Evolutionary conservation across 108 stramenopile species (phyloP), one percentile per base, ranked within the genome.

Genomic region (Cylindrotheca closterium): DNA sequence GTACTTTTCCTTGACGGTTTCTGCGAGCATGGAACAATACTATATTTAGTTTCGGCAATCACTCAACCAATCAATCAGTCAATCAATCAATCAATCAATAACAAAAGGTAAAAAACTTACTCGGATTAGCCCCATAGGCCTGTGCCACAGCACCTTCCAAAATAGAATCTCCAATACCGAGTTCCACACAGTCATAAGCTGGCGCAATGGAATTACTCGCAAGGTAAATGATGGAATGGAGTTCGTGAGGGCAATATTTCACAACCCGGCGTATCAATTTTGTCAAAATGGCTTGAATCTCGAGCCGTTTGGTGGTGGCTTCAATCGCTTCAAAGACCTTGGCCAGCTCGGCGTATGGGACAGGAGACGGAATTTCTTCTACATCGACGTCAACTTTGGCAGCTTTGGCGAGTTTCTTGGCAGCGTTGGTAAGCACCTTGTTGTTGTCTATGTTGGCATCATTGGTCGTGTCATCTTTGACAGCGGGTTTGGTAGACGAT

Each of bases 101-200:
- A n/a, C n/a, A n/a, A n/a, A n/a, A n/a, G n/a, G n/a, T n/a, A n/a
- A n/a, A n/a, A n/a, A 22, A 64, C 73, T 61, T 63, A 65, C 63
- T 55, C 12, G 78, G 65, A n/a, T 75, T 68, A 33, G 83, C 81
- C 0, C 96, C 96, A 33, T 80, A 84, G 7, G 95, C 93, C 63
- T 96, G 85, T 0, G 74, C 81, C 47, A 99, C 91, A 8, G 98
- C 97, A 78, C 97, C 98, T 52, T 91, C 87, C 25, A 99, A 78
- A 33, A 98, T 80, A 27, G 91, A 73, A 58, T 99, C 98, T 0
- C 99, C 99, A 33, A 99, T 88, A 4, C 99, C 99, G 3, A 99
- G 80, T 73, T 99, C 99, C 34, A 99, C 67, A 60, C 91, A 91
- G 50, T 96, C 90, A 60, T 95, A 96, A 29, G 95, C 85, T 1